Percentiles rank a stretch among this genome's conserved stretches.
These are phyloP conservation scores for Calonectria pauciramosa DNA, from an alignment of 2,329 filamentous ascomycete species.

Conservation along the genomic window DNA sequence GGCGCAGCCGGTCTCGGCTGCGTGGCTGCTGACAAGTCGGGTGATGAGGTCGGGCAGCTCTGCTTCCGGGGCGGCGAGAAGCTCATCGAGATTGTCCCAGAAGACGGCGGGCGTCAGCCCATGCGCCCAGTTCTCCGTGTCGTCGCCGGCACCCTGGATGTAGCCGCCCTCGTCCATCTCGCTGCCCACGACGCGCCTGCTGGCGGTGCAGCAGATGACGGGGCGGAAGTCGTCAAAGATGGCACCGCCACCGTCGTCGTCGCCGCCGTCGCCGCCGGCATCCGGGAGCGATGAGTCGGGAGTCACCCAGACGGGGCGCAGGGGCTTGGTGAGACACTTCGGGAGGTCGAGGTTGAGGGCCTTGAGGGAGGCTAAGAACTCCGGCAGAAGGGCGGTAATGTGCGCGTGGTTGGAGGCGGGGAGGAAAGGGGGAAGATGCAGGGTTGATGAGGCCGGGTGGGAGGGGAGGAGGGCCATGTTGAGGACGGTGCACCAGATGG, in stretches of 20 bases:
- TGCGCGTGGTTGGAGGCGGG: slow-evolving; percentile 82
- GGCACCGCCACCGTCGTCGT: slow-evolving; percentile 27
- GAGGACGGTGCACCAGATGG: slow-evolving; percentile 92
- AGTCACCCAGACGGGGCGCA: slow-evolving; percentile 85
- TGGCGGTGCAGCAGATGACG: slow-evolving; percentile 89
- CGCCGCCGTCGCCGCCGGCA: slow-evolving; percentile 40
- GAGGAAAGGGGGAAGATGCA: slow-evolving; percentile 80
- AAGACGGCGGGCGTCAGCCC: slow-evolving; percentile 85
- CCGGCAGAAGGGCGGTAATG: slow-evolving; percentile 73
- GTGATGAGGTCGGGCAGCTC: slow-evolving; percentile 68
- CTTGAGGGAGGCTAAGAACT: slow-evolving; percentile 65
- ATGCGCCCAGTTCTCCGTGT: slow-evolving; percentile 92
- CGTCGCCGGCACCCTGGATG: slow-evolving; percentile 94
- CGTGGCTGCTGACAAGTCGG: slow-evolving; percentile 55
- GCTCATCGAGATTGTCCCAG: slow-evolving; percentile 75
- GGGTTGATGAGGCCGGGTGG: slow-evolving; percentile 58
- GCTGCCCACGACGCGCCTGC: slow-evolving; percentile 76
- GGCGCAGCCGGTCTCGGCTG: slow-evolving; percentile 22
- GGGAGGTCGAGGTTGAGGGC: slow-evolving; percentile 72
- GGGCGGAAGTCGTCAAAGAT: slow-evolving; percentile 75
- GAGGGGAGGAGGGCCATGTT: slow-evolving; percentile 83
- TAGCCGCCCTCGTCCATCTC: slow-evolving; percentile 77
- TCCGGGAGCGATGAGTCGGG: slow-evolving; percentile 69
- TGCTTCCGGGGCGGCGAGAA: slow-evolving; percentile 76
- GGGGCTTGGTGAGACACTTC: slow-evolving; percentile 74